A percentile compares a stretch with the other conserved stretches of the same genome.
Conservation (phyloP, 306 rosid species). For the Quercus parvula region DNA sequence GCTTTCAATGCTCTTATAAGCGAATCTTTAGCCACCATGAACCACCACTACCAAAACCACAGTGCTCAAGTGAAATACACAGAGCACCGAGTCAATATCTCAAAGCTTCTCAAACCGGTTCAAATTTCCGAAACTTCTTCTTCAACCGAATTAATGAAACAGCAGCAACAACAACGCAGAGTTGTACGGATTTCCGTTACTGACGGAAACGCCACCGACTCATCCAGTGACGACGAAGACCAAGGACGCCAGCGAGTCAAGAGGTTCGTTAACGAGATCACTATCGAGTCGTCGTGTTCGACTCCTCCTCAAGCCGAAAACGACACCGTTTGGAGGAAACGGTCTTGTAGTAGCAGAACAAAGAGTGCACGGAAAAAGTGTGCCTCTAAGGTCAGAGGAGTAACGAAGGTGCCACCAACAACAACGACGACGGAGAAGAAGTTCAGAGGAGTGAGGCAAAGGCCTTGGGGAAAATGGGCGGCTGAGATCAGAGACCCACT, state of each 20-base stretch:
- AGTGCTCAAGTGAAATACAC: slow-evolving; percentile 33
- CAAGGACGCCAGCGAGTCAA: slow-evolving; percentile 38
- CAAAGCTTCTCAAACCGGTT: slow-evolving; percentile 27
- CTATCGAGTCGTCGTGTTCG: slow-evolving; percentile 36
- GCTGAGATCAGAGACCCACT: slow-evolving; percentile 95
- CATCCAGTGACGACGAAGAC: slow-evolving; percentile 72
- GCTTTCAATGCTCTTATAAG: slow-evolving; percentile 35
- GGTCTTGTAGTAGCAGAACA: slow-evolving; percentile 12
- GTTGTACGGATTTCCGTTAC: slow-evolving; percentile 61
- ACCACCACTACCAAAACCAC: slow-evolving; percentile 11
- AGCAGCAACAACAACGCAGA: slow-evolving; percentile 16
- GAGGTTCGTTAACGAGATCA: slow-evolving; percentile 68
- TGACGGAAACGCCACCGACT: slow-evolving; percentile 81
- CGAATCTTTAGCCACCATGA: slow-evolving; percentile 11
- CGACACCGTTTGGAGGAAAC: slow-evolving; percentile 28
- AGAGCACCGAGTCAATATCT: slow-evolving; percentile 40
- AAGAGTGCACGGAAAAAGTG: neutral
- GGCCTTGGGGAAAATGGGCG: slow-evolving; percentile 99
- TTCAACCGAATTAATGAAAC: neutral
- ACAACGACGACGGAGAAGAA: slow-evolving; percentile 33
- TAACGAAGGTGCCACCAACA: neutral
- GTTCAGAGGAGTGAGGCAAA: slow-evolving; percentile 88
- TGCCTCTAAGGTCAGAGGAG: neutral
- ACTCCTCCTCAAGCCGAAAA: neutral
- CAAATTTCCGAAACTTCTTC: neutral